phyloP scores from a whole-genome alignment of 495 filamentous ascomycete species.

The Apodospora peruviana region DNA sequence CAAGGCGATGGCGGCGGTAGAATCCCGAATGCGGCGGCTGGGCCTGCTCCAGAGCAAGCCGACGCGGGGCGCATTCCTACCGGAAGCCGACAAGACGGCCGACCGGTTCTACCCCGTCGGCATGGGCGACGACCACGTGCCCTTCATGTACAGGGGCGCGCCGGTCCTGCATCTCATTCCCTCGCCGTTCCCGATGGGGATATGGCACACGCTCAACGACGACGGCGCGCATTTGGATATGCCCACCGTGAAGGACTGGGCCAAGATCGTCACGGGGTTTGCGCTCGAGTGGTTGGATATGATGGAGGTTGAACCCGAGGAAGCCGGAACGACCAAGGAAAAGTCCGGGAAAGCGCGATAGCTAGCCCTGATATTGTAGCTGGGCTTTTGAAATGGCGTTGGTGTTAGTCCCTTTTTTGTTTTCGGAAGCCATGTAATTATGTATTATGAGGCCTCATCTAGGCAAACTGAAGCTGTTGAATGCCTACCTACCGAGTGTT shows the following conservation, averaged over 20 bases:
- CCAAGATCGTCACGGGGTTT: conserved; percentile 70
- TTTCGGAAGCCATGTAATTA: too few species aligned
- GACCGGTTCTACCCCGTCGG: conserved; percentile 38
- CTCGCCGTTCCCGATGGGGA: conserved; percentile 63
- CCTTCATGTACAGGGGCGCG: conserved; percentile 75
- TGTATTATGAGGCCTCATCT: too few species aligned
- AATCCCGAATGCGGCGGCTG: conserved; percentile 58
- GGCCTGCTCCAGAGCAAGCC: conserved; percentile 30
- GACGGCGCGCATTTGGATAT: conserved; percentile 78
- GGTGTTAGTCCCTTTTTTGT: too few species aligned
- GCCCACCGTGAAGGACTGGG: conserved; percentile 77
- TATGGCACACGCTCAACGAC: conserved; percentile 79
- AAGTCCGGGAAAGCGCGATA: not conserved
- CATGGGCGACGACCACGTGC: conserved; percentile 75
- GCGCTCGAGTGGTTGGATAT: conserved; percentile 77
- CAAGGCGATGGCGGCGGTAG: conserved; percentile 58
- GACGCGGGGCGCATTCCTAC: conserved; percentile 35
- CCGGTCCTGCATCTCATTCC: conserved; percentile 82
- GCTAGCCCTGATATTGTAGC: too few species aligned
- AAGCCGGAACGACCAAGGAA: not conserved
- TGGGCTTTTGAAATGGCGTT: too few species aligned
- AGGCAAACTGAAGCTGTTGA: too few species aligned
- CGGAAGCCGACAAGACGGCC: conserved; percentile 48
- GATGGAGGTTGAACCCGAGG: conserved; percentile 17
- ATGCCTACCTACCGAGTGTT: too few species aligned